A percentile compares a stretch with the other conserved stretches of the same genome.
Evolutionary conservation across 1,284 basidiomycete genomes (phyloP).

Genomic region (Sanghuangporus sanghuang): DNA sequence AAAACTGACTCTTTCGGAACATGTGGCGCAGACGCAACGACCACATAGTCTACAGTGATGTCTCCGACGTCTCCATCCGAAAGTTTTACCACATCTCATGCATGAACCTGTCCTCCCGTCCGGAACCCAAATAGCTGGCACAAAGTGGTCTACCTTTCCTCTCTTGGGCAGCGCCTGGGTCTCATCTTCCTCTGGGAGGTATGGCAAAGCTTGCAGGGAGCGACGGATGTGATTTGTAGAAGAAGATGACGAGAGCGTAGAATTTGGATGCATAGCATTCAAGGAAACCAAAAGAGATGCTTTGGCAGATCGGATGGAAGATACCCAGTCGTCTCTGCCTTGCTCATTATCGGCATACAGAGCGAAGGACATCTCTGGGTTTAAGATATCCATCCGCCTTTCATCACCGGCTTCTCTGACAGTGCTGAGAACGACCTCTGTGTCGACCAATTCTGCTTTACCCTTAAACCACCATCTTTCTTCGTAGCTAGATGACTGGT

Average conservation of each 20-base stretch:
- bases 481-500: slow-evolving; percentile 38
- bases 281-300: slow-evolving; percentile 60
- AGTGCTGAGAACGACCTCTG: slow-evolving; percentile 68
- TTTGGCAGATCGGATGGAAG: slow-evolving; percentile 68
- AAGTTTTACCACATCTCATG: slow-evolving; percentile 75
- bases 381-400: slow-evolving; percentile 64
- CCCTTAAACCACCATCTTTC: slow-evolving; percentile 71
- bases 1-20: slow-evolving; percentile 67
- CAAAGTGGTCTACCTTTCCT: slow-evolving; percentile 77
- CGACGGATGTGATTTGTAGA: slow-evolving; percentile 70
- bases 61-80: slow-evolving; percentile 77
- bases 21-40: slow-evolving; percentile 76
- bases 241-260: slow-evolving; percentile 71
- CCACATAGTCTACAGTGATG: slow-evolving; percentile 93
- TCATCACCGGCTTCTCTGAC: slow-evolving; percentile 41
- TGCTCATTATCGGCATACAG: slow-evolving; percentile 55
- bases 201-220: slow-evolving; percentile 67
- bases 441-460: slow-evolving; percentile 61
- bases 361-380: slow-evolving; percentile 74
- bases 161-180: slow-evolving; percentile 32
- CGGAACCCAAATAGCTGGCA: slow-evolving; percentile 90
- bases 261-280: slow-evolving; percentile 65
- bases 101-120: slow-evolving; percentile 78
- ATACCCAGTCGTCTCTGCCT: slow-evolving; percentile 68
- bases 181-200: slow-evolving; percentile 47